These are phyloP conservation scores for Cryphonectria naterciae DNA, from an alignment of 2,329 filamentous ascomycete species.

Conservation along the genomic window DNA sequence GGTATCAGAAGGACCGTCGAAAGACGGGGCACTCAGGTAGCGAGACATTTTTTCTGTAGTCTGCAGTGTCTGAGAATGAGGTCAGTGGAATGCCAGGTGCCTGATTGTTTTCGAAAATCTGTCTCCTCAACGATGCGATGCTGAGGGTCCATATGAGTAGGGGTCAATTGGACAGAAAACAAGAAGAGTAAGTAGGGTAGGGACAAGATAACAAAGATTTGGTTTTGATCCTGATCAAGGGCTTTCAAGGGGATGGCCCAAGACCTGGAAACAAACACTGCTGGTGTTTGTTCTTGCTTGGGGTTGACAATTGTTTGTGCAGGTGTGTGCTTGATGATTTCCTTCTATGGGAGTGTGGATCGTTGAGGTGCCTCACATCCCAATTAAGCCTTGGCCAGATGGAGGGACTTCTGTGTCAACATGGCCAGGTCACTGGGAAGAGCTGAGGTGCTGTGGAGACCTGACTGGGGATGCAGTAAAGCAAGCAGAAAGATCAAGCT, in stretches of 20 bases:
- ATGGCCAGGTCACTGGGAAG: neutral
- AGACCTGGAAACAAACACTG: neutral
- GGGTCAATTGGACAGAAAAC: neutral
- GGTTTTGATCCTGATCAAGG: neutral
- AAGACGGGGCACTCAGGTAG: conserved; percentile 18
- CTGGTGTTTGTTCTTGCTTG: neutral
- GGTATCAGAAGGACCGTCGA: conserved; percentile 29
- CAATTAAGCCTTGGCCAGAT: neutral
- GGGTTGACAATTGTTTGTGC: neutral
- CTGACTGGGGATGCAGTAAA: neutral
- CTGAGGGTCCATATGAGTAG: neutral
- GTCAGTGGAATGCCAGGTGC: neutral
- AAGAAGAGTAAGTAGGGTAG: neutral
- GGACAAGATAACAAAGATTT: neutral
- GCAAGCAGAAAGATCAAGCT: neutral
- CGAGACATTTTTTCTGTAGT: conserved; percentile 22
- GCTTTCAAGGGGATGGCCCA: neutral
- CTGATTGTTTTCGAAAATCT: neutral
- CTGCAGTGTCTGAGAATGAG: neutral
- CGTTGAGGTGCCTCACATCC: neutral
- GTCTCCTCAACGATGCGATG: neutral
- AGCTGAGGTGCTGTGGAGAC: neutral
- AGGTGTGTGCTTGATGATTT: neutral
- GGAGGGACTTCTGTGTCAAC: neutral
- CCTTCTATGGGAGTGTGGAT: neutral